Base-by-base conservation (phyloP, 768 basidiomycete genomes). In the Amanita brunnescens region DNA sequence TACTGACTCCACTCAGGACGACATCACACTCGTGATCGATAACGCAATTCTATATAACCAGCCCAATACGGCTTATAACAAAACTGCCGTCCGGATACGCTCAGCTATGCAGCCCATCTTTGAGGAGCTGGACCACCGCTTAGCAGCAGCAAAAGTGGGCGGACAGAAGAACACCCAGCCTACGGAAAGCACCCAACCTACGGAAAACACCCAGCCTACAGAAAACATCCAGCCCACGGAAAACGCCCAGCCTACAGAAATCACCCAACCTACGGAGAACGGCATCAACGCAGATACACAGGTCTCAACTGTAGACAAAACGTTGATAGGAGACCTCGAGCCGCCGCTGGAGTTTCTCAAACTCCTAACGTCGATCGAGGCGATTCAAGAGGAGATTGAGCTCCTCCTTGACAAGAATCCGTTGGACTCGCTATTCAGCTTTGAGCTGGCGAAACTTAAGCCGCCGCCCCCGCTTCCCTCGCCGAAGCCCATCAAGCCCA, bases 41-140 rank as follows among this genome's bases (percentile, higher is more conserved):
- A 99, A 98, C 58, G 94, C 94, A 1, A 76, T 89, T 39, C 64
- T 79, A 6, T 99, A 97, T 66, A 97, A 99, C 64, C 79, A 81
- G 55, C 67, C 78, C 0, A 85, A 81, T n/a, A 82, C 86, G 0
- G 56, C 74, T 0, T 83, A 83, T 61, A 79, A 89, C 68, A 85
- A 80, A 59, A 67, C 77, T 5, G 93, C 95, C 0, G 64, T 73
- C 13, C 70, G 79, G 35, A 80, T 96, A 54, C 77, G 79, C 49
- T 62, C 58, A 2, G 59, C 64, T 3, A 58, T 67, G 0, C 61
- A 62, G 16, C 66, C 75, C 0, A 69, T 83, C 10, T 62, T 78
- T 7, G 60, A 67, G 14, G 68, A 74, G 20, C 64, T 81, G 13
- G 64, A 74, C 37, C 52, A 59, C 13, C 61, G 67, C 46, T 58